Evolutionary conservation across 208 protist genomes (phyloP).

Genomic region (Leishmania martiniquensis): DNA sequence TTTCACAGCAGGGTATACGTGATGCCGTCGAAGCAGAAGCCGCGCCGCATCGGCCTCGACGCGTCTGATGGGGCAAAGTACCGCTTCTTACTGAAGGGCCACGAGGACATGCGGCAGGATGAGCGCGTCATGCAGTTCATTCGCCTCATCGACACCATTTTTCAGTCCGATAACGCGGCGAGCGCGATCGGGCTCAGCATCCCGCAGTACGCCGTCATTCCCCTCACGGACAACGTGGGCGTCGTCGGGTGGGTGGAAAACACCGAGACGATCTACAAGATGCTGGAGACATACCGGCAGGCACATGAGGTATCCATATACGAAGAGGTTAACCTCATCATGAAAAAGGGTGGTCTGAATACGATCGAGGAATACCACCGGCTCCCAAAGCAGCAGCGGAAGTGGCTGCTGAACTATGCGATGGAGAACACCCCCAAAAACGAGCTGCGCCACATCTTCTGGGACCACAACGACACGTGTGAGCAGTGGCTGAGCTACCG

Average conservation of each 20-base stretch:
- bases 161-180: conserved; percentile 85
- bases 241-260: conserved; percentile 99
- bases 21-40: conserved; percentile 99
- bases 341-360: conserved; percentile 62
- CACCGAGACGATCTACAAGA: conserved; percentile 96
- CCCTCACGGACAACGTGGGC: conserved; percentile 99
- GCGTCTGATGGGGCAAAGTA: conserved; percentile 97
- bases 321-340: conserved; percentile 86
- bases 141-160: conserved; percentile 98
- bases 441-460: conserved; percentile 97
- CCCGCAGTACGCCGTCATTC: conserved; percentile 97
- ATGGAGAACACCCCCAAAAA: conserved; percentile 95
- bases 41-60: conserved; percentile 97
- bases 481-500: conserved; percentile 99
- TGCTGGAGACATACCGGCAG: conserved; percentile 82
- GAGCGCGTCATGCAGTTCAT: conserved; percentile 99
- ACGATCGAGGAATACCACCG: conserved; percentile 90
- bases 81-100: conserved; percentile 98
- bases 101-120: conserved; percentile 99
- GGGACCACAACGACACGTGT: conserved; percentile 96
- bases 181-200: conserved; percentile 94
- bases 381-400: conserved; percentile 74
- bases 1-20: conserved; percentile 96
- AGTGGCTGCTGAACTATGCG: conserved; percentile 91
- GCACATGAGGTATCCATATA: conserved; percentile 81